Conservation (phyloP, 768 basidiomycete genomes). For the Pulveroboletus sp. region DNA sequence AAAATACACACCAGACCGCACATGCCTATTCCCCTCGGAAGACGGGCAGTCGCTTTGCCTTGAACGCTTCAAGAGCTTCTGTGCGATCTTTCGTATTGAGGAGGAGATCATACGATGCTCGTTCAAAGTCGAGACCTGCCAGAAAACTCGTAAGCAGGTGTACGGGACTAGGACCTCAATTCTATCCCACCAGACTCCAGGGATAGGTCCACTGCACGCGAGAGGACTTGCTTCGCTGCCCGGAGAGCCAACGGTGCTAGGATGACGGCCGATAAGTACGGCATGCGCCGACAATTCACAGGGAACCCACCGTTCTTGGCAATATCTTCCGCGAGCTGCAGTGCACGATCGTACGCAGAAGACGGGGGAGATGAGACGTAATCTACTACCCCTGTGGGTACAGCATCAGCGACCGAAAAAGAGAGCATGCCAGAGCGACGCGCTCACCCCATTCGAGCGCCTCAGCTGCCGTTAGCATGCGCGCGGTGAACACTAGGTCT, state of each 20-base stretch:
- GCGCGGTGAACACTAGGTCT: conserved; percentile 81
- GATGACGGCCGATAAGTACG: neutral
- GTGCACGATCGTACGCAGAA: conserved; percentile 66
- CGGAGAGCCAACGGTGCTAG: conserved; percentile 80
- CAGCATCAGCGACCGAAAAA: conserved; percentile 5
- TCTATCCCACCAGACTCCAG: conserved; percentile 60
- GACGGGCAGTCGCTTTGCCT: conserved; percentile 71
- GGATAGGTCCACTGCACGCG: conserved; percentile 71
- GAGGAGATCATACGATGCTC: conserved; percentile 78
- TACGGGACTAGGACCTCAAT: neutral
- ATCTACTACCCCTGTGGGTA: conserved; percentile 75
- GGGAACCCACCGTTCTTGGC: conserved; percentile 52
- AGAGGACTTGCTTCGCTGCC: conserved; percentile 86
- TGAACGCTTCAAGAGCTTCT: conserved; percentile 85
- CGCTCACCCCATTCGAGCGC: conserved; percentile 65
- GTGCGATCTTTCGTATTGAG: conserved; percentile 69
- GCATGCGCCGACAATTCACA: neutral
- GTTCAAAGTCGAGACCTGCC: conserved; percentile 94
- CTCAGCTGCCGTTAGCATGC: conserved; percentile 59
- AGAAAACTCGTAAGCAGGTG: conserved; percentile 1
- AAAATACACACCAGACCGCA: conserved; percentile 3
- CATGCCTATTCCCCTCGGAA: conserved; percentile 70
- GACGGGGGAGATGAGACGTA: conserved; percentile 62
- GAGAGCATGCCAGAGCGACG: neutral
- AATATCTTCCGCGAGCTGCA: conserved; percentile 65